Conservation (phyloP, 225 moss, liverwort and hornwort genomes). For the Rhytidiadelphus loreus region DNA sequence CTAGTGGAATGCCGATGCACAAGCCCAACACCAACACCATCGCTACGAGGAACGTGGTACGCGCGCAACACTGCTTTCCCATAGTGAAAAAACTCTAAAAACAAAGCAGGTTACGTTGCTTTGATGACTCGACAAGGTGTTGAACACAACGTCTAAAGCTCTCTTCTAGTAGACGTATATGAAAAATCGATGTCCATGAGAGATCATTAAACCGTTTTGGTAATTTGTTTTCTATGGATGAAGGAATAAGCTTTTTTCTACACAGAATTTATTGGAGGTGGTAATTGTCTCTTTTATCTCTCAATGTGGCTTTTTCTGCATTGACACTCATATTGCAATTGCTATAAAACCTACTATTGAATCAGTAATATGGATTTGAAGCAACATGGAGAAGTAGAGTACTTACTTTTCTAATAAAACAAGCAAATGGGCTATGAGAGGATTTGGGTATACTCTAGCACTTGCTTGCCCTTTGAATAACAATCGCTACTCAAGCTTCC, state of each 20-base stretch:
- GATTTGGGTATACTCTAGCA: not conserved
- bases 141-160: not conserved
- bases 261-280: too few species aligned
- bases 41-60: not conserved
- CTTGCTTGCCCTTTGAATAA: not conserved
- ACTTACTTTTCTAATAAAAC: not conserved
- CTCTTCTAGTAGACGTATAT: not conserved
- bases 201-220: not conserved
- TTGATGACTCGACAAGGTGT: not conserved
- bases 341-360: not conserved
- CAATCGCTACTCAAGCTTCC: not conserved
- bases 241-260: too few species aligned
- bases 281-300: not conserved
- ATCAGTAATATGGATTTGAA: not conserved
- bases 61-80: not conserved
- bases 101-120: not conserved
- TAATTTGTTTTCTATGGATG: not conserved
- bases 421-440: too few species aligned
- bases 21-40: not conserved
- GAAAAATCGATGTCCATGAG: too few species aligned
- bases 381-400: too few species aligned
- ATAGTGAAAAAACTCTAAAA: not conserved
- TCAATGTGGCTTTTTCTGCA: not conserved
- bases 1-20: not conserved
- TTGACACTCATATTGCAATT: too few species aligned